Evolutionary conservation across 1,284 basidiomycete species (phyloP), one percentile per base, ranked within the genome.

Genomic region (Ganoderma sinense): DNA sequence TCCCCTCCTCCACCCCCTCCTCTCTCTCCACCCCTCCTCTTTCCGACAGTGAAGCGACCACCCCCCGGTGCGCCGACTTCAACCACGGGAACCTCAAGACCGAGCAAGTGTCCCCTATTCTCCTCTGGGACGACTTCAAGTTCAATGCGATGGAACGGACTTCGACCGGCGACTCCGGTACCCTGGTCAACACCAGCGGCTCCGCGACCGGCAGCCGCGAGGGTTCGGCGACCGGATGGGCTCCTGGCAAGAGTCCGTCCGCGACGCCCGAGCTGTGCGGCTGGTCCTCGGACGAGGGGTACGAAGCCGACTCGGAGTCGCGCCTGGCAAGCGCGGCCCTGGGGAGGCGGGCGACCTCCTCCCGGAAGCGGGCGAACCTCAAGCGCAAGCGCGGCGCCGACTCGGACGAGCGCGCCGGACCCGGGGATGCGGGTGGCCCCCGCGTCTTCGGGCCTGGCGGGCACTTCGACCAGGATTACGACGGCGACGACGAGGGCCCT

Each of bases 301-400:
- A 59, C 56, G n/a, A 59, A 39, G 56, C 56, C 10, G 56, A 59
- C 11, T 59, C 56, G 53, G 53, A 56, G 53, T 56, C 53, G 18
- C 53, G 53, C 11, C 18, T 56, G 53, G 53, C 53, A 31, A 33
- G 53, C 53, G 33, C 31, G 33, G n/a, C 56, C 8, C 33, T 31
- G 33, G 13, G 39, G 11, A 23, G 31, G 56, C 33, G 33, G 56
- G n/a, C 3, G 33, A 20, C 31, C 33, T n/a, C 56, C 31, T 59
- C 20, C 20, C 18, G 33, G 56, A 39, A 36, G n/a, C 56, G 56
- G 20, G 16, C 31, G 56, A 39, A 59, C 56, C 33, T 59, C 20
- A 59, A 59, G 33, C 33, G 56, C 56, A 59, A 59, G 56, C 56
- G 33, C 20, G 56, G 36, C 8, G 18, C 4, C 33, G 33, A 7